Conservation (phyloP, 768 basidiomycete genomes). For the Xerocomus brunneocitrinus region DNA sequence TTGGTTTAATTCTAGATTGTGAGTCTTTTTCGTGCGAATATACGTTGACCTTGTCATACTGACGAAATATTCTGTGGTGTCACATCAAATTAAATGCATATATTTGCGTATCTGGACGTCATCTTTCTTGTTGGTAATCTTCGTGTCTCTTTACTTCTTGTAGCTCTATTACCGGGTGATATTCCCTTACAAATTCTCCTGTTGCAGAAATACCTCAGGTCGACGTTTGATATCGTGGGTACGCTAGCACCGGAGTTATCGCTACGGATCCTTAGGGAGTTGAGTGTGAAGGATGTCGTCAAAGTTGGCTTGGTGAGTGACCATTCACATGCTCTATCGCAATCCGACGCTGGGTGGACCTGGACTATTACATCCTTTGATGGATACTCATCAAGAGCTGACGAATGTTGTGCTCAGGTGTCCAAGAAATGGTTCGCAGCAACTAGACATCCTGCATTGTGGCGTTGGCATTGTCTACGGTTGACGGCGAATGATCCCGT, state of each 20-base stretch:
- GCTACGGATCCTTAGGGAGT: slow-evolving; percentile 54
- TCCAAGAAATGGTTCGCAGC: slow-evolving; percentile 39
- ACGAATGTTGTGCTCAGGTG: slow-evolving; percentile 25
- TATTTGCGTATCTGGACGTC: neutral
- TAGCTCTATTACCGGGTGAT: slow-evolving; percentile 80
- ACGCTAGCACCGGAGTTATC: slow-evolving; percentile 63
- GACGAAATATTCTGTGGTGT: slow-evolving; percentile 1
- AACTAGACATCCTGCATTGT: slow-evolving; percentile 61
- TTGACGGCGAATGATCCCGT: slow-evolving; percentile 71
- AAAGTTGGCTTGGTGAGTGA: slow-evolving; percentile 36
- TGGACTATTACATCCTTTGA: neutral
- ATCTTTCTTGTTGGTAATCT: slow-evolving; percentile 1
- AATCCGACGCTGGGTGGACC: neutral
- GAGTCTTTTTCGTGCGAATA: slow-evolving; percentile 6
- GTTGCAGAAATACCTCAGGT: slow-evolving; percentile 77
- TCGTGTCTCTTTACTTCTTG: slow-evolving; percentile 4
- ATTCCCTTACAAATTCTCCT: slow-evolving; percentile 79
- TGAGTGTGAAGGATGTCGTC: slow-evolving; percentile 60
- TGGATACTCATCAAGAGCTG: neutral
- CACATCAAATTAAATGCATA: neutral
- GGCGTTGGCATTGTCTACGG: slow-evolving; percentile 70
- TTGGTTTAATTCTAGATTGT: slow-evolving; percentile 29
- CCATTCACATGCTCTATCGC: neutral
- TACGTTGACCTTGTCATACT: neutral
- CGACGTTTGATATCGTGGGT: slow-evolving; percentile 80